Percentiles rank a stretch among this genome's conserved stretches.
phyloP scores from a whole-genome alignment of 371 early-diverging fungal genomes.

The Rhizopus microsporus region DNA sequence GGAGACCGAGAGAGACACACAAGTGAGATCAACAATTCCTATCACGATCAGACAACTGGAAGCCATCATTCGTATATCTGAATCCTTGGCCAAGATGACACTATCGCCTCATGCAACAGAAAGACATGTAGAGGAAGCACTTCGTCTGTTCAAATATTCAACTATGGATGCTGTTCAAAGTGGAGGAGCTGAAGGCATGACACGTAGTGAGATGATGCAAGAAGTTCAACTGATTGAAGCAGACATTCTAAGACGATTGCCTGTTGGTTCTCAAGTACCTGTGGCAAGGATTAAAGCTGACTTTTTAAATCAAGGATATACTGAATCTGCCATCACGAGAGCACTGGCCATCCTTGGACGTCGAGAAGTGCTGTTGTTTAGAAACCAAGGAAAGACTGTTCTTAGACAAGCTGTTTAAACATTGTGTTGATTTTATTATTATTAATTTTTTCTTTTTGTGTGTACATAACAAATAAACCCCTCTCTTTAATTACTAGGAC shows the following conservation, averaged over 20 bases:
- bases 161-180: slow-evolving; percentile 97
- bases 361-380: slow-evolving; percentile 84
- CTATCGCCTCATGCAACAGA: slow-evolving; percentile 88
- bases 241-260: slow-evolving; percentile 83
- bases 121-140: slow-evolving; percentile 98
- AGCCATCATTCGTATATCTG: slow-evolving; percentile 99
- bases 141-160: slow-evolving; percentile 96
- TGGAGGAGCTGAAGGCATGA: slow-evolving; percentile 78
- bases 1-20: slow-evolving; percentile 73
- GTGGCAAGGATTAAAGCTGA: slow-evolving; percentile 72
- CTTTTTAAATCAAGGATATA: slow-evolving; percentile 64
- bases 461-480: background rate
- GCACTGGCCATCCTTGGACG: slow-evolving; percentile 82
- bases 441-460: slow-evolving; percentile 1
- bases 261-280: slow-evolving; percentile 87
- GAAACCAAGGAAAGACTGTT: slow-evolving; percentile 70
- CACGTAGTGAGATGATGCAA: slow-evolving; percentile 67
- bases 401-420: slow-evolving; percentile 34
- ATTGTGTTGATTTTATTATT: background rate
- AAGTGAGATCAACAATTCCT: slow-evolving; percentile 90
- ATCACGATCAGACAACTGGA: slow-evolving; percentile 99
- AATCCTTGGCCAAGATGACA: slow-evolving; percentile 97
- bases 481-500: slow-evolving; percentile 10
- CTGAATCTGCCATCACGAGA: slow-evolving; percentile 70
- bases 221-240: slow-evolving; percentile 81